Conservation (phyloP, 2,329 filamentous ascomycete genomes). For the Diaporthe humulicola region DNA sequence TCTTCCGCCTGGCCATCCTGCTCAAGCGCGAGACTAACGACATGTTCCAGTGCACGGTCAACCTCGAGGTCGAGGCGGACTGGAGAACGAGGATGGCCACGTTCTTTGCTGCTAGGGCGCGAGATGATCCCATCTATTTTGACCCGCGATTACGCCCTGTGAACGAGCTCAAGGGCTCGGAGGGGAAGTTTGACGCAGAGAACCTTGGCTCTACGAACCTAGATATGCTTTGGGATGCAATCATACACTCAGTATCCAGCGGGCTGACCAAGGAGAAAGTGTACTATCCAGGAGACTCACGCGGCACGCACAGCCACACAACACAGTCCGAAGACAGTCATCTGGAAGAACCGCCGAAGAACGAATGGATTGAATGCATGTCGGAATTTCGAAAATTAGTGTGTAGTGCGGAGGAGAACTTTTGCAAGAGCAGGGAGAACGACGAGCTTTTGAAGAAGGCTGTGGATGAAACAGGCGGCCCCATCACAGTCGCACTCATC, state of each 20-base stretch:
- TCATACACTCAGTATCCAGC: background rate
- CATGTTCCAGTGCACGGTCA: background rate
- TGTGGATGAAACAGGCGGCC: background rate
- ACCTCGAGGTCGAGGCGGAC: background rate
- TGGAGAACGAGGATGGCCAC: background rate
- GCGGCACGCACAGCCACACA: background rate
- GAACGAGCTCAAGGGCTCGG: background rate
- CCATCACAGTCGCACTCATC: conserved; percentile 15
- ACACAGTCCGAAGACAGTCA: background rate
- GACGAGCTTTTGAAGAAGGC: background rate
- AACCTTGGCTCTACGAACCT: background rate
- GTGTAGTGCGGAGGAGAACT: background rate
- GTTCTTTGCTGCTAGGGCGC: background rate
- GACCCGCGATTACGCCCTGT: background rate
- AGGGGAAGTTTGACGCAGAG: background rate
- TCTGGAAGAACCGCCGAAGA: background rate
- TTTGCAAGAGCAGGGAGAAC: background rate
- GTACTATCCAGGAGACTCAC: background rate
- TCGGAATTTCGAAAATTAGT: background rate
- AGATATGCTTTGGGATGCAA: background rate
- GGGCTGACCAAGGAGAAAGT: background rate
- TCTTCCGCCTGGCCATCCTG: background rate
- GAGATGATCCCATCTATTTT: background rate
- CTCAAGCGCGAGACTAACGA: background rate
- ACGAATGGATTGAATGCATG: background rate